Base-by-base conservation (phyloP, 108 stramenopile genomes). In the Cyclostephanos tholiformis region DNA sequence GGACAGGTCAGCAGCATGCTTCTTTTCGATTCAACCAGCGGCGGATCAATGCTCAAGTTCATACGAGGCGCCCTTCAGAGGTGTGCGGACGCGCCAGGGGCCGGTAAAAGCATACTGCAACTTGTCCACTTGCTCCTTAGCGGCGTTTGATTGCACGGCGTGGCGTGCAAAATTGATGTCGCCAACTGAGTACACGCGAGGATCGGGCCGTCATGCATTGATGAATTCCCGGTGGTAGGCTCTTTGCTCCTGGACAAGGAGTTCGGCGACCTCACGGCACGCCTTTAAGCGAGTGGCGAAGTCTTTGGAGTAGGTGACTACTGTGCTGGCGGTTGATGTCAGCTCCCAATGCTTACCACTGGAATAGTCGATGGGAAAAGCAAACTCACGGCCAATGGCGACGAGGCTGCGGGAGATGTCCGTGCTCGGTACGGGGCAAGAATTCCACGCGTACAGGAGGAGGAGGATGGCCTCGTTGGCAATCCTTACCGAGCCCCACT, bases 111-210 rank as follows among this genome's bases (percentile, higher is more conserved):
- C 20, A 22, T 63, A 63, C 14, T 19, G 13, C 27, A 72, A 19
- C 22, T 72, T 72, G 6, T 57, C 49, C 5, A 72, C 71, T 19
- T 19, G 44, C 17, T 60, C 71, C 8, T 25, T 23, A 4, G n/a
- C 29, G 6, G 44, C 25, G 20, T 62, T 17, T 2, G 61, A 63
- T 26, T 32, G 4, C 0, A 58, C 57, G 1, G 71, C 71, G 6
- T 49, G 60, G 2, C 29, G 71, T 6, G 71, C 56, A 46, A 71
- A 71, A 71, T 57, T n/a, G 22, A 60, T 71, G 56, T 71, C 41
- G 0, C 69, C 69, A 6, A 72, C 19, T 1, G 41, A 19, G 30
- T 63, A 72, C 2, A 52, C 19, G 6, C 60, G 27, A 26, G 62
- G 71, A 35, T 62, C 25, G 19, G 71, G 62, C 2, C 61, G 46